Conservation (phyloP, 1,284 basidiomycete species). For the Phylloboletellus chloephorus region DNA sequence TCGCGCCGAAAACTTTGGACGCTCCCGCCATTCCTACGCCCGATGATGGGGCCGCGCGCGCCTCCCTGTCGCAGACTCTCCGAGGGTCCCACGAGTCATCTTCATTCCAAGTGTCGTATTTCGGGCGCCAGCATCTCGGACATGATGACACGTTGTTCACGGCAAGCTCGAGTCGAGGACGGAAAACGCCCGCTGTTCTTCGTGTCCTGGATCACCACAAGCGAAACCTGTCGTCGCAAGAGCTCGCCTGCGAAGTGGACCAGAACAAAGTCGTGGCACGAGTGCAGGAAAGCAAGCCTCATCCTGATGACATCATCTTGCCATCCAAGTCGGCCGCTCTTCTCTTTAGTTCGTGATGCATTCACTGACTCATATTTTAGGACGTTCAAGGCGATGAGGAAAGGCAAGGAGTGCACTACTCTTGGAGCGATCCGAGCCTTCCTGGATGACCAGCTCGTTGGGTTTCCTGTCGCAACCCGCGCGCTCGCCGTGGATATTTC, state of each 20-base stretch:
- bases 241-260: constrained; percentile 1
- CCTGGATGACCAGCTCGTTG: neutral
- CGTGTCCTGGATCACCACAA: neutral
- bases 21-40: too few species aligned
- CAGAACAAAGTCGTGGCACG: constrained; percentile 2
- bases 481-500: neutral
- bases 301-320: constrained; percentile 5
- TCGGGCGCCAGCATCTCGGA: too few species aligned
- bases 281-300: neutral
- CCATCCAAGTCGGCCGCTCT: constrained; percentile 1
- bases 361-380: neutral
- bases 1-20: too few species aligned
- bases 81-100: too few species aligned
- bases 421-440: constrained; percentile 8
- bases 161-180: constrained; percentile 12
- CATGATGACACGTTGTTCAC: too few species aligned
- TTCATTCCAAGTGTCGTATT: too few species aligned
- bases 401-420: constrained; percentile 4
- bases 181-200: constrained; percentile 12
- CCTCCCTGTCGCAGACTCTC: too few species aligned
- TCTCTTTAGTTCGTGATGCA: too few species aligned
- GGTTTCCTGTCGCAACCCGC: constrained; percentile 3
- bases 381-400: neutral
- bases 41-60: too few species aligned
- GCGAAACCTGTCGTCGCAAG: constrained; percentile 9